Base-by-base conservation (phyloP, 2,329 filamentous ascomycete genomes). In the Zymoseptoria passerinii region DNA sequence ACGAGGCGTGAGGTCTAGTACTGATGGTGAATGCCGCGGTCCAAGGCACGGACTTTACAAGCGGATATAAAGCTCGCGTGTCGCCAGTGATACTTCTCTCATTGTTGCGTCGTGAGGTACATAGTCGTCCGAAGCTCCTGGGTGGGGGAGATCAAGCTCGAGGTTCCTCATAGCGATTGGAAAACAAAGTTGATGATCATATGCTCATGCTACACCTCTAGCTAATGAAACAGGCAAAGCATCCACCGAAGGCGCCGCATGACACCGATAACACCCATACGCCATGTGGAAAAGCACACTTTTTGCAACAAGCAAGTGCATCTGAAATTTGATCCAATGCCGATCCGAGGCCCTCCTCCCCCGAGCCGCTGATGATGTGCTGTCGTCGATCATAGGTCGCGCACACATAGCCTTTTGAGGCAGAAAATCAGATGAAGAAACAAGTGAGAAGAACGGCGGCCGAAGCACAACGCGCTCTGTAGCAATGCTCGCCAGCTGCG, bases 191-290 rank as follows among this genome's bases (percentile, higher is more conserved):
- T 16, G 35, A 44, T 44, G 23, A 44, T 60, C 57, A 55, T 63
- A 55, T 63, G 57, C 58, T 62, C 60, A 60, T 60, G 60, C 62
- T 61, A 57, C 52, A 53, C 57, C 52, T 48, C 35, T 54, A 49
- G 48, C 54, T 40, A 59, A 51, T 60, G 60, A 50, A 54, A 52
- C 19, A 28, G 35, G 54, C 27, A 50, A 48, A 19, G 40, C 52
- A 49, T 35, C 18, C 51, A 19, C 27, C 20, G 10, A 19, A 44
- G 48, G 48, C 40, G 27, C 56, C 23, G 52, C 50, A 49, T 28
- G 44, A 40, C 58, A 53, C 58, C 58, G 16, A 20, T 20, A 50
- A 61, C 58, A 55, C 58, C 58, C 9, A 28, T 53, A 52, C 44
- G n/a, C 58, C 28, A 18, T 55, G 19, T 57, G 50, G 57, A 13